phyloP scores from a whole-genome alignment of 768 basidiomycete genomes.

The Naganishia kalamii region DNA sequence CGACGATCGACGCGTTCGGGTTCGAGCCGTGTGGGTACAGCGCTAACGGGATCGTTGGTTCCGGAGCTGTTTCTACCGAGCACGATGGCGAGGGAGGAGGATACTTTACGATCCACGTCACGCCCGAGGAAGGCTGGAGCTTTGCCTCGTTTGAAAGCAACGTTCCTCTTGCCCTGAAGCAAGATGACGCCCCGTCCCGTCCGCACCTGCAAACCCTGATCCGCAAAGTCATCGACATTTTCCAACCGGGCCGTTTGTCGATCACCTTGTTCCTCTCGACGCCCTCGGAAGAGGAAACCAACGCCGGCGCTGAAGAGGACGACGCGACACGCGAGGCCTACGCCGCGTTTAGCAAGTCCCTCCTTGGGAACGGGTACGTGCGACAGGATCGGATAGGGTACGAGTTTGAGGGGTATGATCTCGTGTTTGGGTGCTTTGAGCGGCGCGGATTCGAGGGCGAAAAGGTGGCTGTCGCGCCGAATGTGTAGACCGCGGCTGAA shows the following conservation, averaged over 20 bases:
- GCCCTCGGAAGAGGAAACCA: conserved; percentile 19
- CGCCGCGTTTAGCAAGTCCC: conserved; percentile 50
- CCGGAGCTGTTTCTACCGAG: conserved; percentile 54
- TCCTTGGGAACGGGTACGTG: conserved; percentile 54
- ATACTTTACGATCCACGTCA: conserved; percentile 97
- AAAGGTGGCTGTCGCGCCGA: conserved; percentile 5
- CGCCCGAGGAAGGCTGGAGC: conserved; percentile 95
- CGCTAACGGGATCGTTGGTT: conserved; percentile 71
- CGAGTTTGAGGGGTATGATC: conserved; percentile 69
- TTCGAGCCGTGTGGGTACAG: conserved; percentile 96
- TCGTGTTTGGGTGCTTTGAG: conserved; percentile 46
- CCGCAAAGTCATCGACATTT: conserved; percentile 82
- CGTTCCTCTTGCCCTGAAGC: conserved; percentile 56
- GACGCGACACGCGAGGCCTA: conserved; percentile 65
- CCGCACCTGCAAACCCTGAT: conserved; percentile 77
- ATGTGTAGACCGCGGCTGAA: not conserved
- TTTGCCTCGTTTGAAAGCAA: conserved; percentile 99
- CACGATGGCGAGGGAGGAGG: conserved; percentile 59
- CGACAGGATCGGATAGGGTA: conserved; percentile 97
- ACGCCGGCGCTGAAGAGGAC: conserved; percentile 48
- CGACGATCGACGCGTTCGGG: conserved; percentile 82
- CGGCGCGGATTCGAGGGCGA: conserved; percentile 35
- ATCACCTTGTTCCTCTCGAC: conserved; percentile 79
- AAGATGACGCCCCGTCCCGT: conserved; percentile 25
- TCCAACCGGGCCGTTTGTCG: conserved; percentile 76